Base-by-base conservation (phyloP, 2,329 filamentous ascomycete species). In the Penicillium sp. region DNA sequence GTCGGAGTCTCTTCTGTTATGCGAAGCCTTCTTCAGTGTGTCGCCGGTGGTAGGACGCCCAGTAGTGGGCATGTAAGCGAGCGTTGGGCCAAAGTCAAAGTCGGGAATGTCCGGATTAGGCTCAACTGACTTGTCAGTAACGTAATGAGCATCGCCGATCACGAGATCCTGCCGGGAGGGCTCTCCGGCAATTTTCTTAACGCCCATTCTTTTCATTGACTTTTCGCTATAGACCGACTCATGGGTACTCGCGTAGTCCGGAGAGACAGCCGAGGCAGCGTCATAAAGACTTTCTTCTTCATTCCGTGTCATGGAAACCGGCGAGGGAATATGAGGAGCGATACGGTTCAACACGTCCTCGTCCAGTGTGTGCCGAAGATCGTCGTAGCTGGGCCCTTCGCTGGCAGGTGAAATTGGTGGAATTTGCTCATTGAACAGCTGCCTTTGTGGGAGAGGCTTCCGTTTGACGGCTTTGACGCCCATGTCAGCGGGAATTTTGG, bases 81-180 rank as follows among this genome's bases (percentile, higher is more conserved):
- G 72, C 0, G 90, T 95, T 5, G 85, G 88, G 0, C 91, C 91
- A 69, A 96, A 96, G 66, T 96, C 84, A 53, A 95, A 80, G 4
- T 78, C 72, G 1, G 88, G 88, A 51, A 95, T 82, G 48, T 81
- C 76, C 25, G 79, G 74, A 11, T 73, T 71, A 34, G 63, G 55
- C 29, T 60, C 61, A 24, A 54, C 39, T 13, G 63, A 54, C 34
- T 69, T 62, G 37, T 68, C 63, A 39, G 67, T 58, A 41, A 64
- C 58, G 55, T 75, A 75, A 50, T 64, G 72, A 50, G 68, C 67
- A 61, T 77, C 75, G 12, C 74, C 73, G 46, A 75, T 73, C 41
- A 71, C 71, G 51, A 73, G 60, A 33, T 69, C 66, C 37, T 67
- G 71, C 49, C 63, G 63, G n/a, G 72, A 59, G 33, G 72, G 71